phyloP scores from a whole-genome alignment of 2,329 filamentous ascomycete genomes.

The Beauveria brongniartii region DNA sequence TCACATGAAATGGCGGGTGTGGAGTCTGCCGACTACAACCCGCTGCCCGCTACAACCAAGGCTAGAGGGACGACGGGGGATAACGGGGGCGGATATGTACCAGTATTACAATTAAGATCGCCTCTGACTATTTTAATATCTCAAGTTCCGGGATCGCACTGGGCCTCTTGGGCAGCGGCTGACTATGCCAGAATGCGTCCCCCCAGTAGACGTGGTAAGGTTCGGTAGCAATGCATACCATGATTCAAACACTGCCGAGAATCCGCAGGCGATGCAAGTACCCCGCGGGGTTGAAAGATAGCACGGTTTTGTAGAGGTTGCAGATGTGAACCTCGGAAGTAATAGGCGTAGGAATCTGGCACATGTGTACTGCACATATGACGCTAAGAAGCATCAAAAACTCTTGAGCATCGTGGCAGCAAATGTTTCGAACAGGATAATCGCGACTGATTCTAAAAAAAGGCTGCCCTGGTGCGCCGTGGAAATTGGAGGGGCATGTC shows the following conservation, averaged over 20 bases:
- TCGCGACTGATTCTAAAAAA: constrained; percentile 7
- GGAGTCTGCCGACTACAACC: constrained; percentile 4
- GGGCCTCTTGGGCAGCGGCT: neutral
- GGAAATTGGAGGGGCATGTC: constrained; percentile 10
- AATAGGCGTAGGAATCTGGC: neutral
- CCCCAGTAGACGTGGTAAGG: neutral
- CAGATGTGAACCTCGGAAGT: constrained; percentile 6
- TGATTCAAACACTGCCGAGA: neutral
- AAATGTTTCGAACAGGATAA: constrained; percentile 7
- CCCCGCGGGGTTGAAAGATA: neutral
- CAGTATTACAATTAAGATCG: neutral
- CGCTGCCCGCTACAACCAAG: neutral
- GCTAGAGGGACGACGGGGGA: neutral
- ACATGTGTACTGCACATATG: constrained; percentile 3
- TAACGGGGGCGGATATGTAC: neutral
- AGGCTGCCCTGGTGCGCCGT: neutral
- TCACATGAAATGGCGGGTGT: constrained; percentile 7
- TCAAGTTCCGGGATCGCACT: neutral
- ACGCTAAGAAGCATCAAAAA: neutral
- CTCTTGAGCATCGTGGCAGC: constrained; percentile 3
- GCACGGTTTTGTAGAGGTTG: neutral
- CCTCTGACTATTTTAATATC: neutral
- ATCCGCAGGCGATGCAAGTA: neutral
- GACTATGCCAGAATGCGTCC: neutral
- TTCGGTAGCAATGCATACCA: neutral